Percentiles rank a stretch among this genome's conserved stretches.
Conservation (phyloP, 2,329 filamentous ascomycete genomes). For the Claviceps sorghi region DNA sequence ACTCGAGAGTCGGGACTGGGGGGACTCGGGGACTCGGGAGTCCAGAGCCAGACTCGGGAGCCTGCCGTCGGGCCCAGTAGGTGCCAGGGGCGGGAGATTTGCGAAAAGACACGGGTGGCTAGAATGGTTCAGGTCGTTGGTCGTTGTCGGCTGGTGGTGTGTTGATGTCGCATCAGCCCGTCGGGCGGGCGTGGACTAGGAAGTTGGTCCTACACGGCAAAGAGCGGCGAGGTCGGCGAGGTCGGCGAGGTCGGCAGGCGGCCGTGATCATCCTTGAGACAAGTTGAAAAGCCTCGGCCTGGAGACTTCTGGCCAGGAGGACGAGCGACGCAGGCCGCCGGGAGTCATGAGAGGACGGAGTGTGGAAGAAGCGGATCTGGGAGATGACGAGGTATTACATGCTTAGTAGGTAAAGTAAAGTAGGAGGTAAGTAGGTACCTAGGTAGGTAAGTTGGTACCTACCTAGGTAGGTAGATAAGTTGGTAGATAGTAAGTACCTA, state of each 20-base stretch:
- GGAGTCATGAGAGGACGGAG: not conserved
- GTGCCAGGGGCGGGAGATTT: not conserved
- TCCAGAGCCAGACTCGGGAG: not conserved
- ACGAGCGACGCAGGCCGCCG: not conserved
- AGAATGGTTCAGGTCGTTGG: not conserved
- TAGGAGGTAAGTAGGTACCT: no score
- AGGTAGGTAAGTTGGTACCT: no score
- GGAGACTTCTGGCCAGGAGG: not conserved
- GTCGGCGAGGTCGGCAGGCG: not conserved
- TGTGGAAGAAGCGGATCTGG: not conserved
- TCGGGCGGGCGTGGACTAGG: not conserved
- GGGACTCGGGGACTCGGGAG: no score
- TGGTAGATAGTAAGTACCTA: no score
- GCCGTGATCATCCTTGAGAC: not conserved
- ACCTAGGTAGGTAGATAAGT: no score
- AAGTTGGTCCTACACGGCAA: no score
- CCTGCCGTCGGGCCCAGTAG: not conserved
- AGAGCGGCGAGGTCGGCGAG: no score
- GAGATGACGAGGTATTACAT: not conserved
- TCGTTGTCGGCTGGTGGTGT: not conserved
- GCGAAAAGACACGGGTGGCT: not conserved
- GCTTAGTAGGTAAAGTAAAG: no score
- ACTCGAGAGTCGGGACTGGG: no score
- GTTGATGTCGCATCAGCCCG: not conserved
- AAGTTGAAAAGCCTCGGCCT: not conserved